Base-by-base conservation (phyloP, 208 protist genomes). In the Crithidia expoeki region DNA sequence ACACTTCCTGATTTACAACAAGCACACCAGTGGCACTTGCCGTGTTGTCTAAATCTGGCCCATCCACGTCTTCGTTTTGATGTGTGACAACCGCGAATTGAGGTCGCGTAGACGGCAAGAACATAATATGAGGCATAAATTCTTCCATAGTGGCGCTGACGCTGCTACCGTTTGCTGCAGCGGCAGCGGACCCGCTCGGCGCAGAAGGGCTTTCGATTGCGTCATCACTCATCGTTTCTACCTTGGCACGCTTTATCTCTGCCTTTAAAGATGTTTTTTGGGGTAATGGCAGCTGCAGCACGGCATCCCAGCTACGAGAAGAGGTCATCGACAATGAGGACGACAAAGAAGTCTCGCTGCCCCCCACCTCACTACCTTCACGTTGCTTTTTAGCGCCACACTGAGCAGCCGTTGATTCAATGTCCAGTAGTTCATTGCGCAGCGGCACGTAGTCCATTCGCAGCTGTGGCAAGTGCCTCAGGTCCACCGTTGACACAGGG, bases 1-100 rank as follows among this genome's bases (percentile, higher is more conserved):
- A 96, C 33, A 92, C 76, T 57, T 85, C 87, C 56, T 84, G 92
- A 56, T 96, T 96, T 4, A 94, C 81, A 0, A 96, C 89, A 9
- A 96, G 66, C 2, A 94, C 83, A 40, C 92, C 92, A 0, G 83
- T 84, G 7, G 86, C 86, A 4, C 44, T 25, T 2, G 58, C 71
- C n/a, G 63, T 59, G 34, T 56, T 47, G 53, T 80, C 74, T 28
- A 75, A 7, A 19, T 68, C 69, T 12, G 42, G 30, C 2, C 72
- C 79, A 46, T 78, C 72, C 16, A 79, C 61, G 10, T 69, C 64
- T n/a, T 67, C 79, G 40, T 67, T 70, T 12, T 85, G 85, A 59
- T 94, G 92, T 11, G 88, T 93, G 21, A 94, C 85, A 11, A 84
- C 46, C 0, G 85, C 88, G 68, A 96, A 96, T 19, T 71, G 68